phyloP scores from a whole-genome alignment of 352 stramenopile species.

The Phytophthora idaei region DNA sequence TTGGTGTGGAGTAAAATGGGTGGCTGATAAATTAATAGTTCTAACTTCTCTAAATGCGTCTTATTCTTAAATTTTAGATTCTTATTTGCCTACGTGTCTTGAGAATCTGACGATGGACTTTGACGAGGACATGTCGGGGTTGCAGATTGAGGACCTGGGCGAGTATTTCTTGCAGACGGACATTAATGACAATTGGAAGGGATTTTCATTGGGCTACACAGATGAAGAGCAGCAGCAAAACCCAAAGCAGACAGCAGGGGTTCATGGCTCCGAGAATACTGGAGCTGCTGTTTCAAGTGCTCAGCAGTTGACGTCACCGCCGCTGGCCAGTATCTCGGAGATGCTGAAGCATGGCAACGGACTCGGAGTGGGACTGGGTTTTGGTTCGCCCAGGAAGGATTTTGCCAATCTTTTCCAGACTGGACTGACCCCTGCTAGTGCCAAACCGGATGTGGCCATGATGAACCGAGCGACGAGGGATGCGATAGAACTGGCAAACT shows the following conservation, averaged over 20 bases:
- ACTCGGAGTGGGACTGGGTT: slow-evolving; percentile 30
- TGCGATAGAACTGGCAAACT: slow-evolving; percentile 43
- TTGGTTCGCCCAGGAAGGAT: slow-evolving; percentile 37
- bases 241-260: slow-evolving; percentile 10
- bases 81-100: not conserved
- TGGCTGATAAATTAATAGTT: not conserved
- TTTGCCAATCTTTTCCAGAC: slow-evolving; percentile 39
- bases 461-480: slow-evolving; percentile 34
- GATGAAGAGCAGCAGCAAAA: slow-evolving; percentile 48
- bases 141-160: slow-evolving; percentile 80
- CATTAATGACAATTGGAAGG: slow-evolving; percentile 70
- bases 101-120: slow-evolving; percentile 48
- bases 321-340: slow-evolving; percentile 52
- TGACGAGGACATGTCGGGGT: slow-evolving; percentile 69
- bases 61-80: not conserved
- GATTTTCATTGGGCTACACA: slow-evolving; percentile 69
- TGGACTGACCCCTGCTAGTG: slow-evolving; percentile 28
- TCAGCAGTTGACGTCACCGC: slow-evolving; percentile 46
- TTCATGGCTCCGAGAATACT: slow-evolving; percentile 2
- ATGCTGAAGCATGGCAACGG: slow-evolving; percentile 45
- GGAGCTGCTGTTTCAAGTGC: slow-evolving; percentile 8
- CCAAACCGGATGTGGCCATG: slow-evolving; percentile 30
- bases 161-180: slow-evolving; percentile 74
- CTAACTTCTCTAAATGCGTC: not conserved
- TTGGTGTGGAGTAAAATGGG: slow-evolving; percentile 4